phyloP scores from a whole-genome alignment of 805 yeast genomes.

The Candida adriatica region DNA sequence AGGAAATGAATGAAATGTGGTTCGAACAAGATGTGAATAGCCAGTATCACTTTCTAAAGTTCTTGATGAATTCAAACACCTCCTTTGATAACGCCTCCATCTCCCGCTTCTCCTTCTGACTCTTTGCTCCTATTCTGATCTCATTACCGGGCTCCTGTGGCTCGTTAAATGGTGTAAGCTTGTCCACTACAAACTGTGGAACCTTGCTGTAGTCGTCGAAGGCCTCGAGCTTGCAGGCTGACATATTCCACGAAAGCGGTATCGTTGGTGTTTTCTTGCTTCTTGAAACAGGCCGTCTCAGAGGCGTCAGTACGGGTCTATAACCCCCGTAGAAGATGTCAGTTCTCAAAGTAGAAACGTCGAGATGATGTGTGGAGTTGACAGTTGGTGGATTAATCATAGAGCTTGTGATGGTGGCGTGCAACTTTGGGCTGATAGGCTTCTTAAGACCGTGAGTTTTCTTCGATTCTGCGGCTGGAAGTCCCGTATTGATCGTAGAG shows the following conservation, averaged over 20 bases:
- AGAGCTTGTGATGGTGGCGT: conserved; percentile 4
- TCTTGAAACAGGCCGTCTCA: conserved; percentile 16
- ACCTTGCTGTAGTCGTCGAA: conserved; percentile 21
- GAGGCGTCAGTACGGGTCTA: conserved; percentile 22
- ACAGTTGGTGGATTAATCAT: conserved; percentile 15
- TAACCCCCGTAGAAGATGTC: conserved; percentile 21
- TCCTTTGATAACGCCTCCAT: conserved; percentile 16
- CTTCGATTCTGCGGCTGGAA: too few relatives aligned
- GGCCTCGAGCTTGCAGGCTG: conserved; percentile 18
- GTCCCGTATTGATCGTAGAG: too few relatives aligned
- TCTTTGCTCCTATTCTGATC: conserved; percentile 18
- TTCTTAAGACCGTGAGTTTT: too few relatives aligned
- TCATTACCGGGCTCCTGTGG: conserved; percentile 22
- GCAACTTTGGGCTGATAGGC: conserved; percentile 7
- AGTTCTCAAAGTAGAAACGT: conserved; percentile 11
- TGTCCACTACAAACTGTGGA: conserved; percentile 24
- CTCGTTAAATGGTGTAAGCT: conserved; percentile 16
- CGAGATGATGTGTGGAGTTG: conserved; percentile 21
- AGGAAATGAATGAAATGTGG: background rate
- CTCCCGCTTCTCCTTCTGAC: conserved; percentile 19
- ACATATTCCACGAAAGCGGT: conserved; percentile 21
- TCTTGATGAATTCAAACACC: conserved; percentile 18
- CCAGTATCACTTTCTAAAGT: conserved; percentile 13
- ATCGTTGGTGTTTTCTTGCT: conserved; percentile 15
- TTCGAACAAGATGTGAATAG: background rate